Conservation (phyloP, 352 stramenopile genomes). For the Achlya hypogyna region DNA sequence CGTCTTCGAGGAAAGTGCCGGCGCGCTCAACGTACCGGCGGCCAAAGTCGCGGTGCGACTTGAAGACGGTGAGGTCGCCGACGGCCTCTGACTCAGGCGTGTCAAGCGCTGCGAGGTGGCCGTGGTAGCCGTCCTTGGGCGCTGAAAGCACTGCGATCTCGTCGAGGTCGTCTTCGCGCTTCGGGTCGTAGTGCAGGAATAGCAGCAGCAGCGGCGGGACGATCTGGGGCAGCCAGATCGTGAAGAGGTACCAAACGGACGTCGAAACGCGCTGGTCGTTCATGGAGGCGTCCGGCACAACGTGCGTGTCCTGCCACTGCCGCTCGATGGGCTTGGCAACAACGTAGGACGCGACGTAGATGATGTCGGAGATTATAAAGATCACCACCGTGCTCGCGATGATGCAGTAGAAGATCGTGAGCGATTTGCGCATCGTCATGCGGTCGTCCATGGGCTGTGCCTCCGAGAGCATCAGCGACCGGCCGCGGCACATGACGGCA, state of each 20-base stretch:
- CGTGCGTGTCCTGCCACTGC: not conserved
- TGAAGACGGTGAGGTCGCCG: slow-evolving; percentile 14
- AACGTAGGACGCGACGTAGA: slow-evolving; percentile 81
- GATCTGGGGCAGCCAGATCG: slow-evolving; percentile 72
- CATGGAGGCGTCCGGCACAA: not conserved
- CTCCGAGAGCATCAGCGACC: slow-evolving; percentile 80
- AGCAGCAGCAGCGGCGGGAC: slow-evolving; percentile 64
- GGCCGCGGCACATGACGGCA: slow-evolving; percentile 79
- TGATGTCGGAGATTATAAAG: slow-evolving; percentile 80
- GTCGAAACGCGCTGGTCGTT: slow-evolving; percentile 16
- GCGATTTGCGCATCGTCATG: slow-evolving; percentile 51
- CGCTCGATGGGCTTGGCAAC: slow-evolving; percentile 15
- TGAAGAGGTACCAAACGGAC: slow-evolving; percentile 79
- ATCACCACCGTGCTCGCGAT: slow-evolving; percentile 80
- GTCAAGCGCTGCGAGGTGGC: not conserved
- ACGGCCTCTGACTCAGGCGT: slow-evolving; percentile 11
- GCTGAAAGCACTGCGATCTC: not conserved
- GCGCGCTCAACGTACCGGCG: slow-evolving; percentile 12
- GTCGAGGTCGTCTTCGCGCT: slow-evolving; percentile 13
- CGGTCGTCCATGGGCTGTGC: slow-evolving; percentile 58
- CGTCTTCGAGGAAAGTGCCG: slow-evolving; percentile 38
- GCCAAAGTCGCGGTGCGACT: slow-evolving; percentile 7
- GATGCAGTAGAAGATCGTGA: slow-evolving; percentile 85
- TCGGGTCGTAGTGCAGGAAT: slow-evolving; percentile 52
- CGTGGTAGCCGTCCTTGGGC: not conserved